Percentiles rank a stretch among this genome's conserved stretches.
Evolutionary conservation across 768 basidiomycete genomes (phyloP).

Genomic region (Lactifluus rugatus): DNA sequence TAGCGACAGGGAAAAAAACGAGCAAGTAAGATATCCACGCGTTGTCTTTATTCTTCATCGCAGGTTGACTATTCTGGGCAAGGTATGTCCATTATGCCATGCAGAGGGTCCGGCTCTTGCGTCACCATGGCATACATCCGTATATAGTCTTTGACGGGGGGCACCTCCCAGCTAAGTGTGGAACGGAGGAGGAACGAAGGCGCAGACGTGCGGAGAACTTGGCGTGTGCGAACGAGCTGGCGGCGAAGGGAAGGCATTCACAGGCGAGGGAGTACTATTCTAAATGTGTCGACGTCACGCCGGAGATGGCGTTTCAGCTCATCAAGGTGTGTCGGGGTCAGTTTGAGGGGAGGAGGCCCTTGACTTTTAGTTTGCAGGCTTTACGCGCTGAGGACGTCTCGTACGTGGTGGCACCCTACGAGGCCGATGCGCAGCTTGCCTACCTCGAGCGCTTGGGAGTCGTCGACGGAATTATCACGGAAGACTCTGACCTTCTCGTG

Average conservation of each 20-base stretch:
- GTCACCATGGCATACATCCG: conserved; percentile 76
- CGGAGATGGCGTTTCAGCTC: conserved; percentile 93
- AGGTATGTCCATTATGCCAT: conserved; percentile 97
- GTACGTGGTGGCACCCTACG: conserved; percentile 95
- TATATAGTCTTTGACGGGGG: conserved; percentile 97
- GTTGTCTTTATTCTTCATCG: background rate
- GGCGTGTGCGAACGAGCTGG: conserved; percentile 58
- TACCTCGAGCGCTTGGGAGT: conserved; percentile 77
- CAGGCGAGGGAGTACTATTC: conserved; percentile 84
- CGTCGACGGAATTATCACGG: conserved; percentile 89
- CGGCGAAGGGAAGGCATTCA: conserved; percentile 64
- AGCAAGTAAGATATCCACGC: conserved; percentile 46
- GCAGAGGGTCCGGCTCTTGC: conserved; percentile 79
- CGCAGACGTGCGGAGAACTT: conserved; percentile 69
- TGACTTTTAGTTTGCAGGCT: conserved; percentile 44
- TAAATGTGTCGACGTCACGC: conserved; percentile 91
- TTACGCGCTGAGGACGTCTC: conserved; percentile 68
- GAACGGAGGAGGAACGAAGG: conserved; percentile 75
- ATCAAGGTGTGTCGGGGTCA: conserved; percentile 61
- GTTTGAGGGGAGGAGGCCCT: background rate
- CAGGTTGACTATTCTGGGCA: background rate
- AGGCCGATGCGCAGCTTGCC: conserved; percentile 95
- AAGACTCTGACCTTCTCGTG: conserved; percentile 95
- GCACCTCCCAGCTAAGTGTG: conserved; percentile 86
- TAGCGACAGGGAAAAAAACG: conserved; percentile 77